Percentiles rank a stretch among this genome's conserved stretches.
Evolutionary conservation across 192 early-diverging fungal species (phyloP).

Genomic region (Geosiphon pyriformis): DNA sequence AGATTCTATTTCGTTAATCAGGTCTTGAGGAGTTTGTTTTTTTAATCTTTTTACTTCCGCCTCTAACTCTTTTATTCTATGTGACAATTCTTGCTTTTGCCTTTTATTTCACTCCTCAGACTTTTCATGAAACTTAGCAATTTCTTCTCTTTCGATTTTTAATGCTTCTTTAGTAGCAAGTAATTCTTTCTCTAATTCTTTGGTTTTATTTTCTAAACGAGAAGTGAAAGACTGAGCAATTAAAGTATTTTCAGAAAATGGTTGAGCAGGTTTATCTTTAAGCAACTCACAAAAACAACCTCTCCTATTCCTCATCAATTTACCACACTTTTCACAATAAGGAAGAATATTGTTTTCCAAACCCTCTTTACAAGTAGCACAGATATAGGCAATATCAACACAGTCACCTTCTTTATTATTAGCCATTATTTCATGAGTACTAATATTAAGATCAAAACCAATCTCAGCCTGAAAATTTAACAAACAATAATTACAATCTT

Average conservation of each 20-base stretch:
- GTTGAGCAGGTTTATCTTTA: background rate
- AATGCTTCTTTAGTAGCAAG: background rate
- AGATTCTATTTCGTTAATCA: too few species aligned
- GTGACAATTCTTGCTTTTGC: too few species aligned
- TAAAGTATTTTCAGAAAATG: background rate
- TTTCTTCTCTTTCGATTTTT: slow-evolving; percentile 8
- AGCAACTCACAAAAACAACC: slow-evolving; percentile 3
- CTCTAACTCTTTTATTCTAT: background rate
- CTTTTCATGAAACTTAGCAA: slow-evolving; percentile 5
- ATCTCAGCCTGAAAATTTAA: background rate
- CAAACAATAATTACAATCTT: slow-evolving; percentile 12
- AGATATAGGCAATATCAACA: slow-evolving; percentile 13
- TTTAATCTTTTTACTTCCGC: background rate
- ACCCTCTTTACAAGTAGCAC: slow-evolving; percentile 15
- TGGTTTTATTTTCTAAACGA: slow-evolving; percentile 14
- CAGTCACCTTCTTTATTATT: background rate
- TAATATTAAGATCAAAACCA: background rate
- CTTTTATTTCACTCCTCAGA: background rate
- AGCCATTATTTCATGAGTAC: slow-evolving; percentile 6
- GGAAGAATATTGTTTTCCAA: slow-evolving; percentile 7
- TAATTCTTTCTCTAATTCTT: slow-evolving; percentile 7
- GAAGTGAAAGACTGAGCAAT: background rate
- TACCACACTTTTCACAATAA: slow-evolving; percentile 13
- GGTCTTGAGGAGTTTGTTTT: too few species aligned
- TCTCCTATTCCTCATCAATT: slow-evolving; percentile 1